Conservation (phyloP, 2,329 filamentous ascomycete genomes). For the Penicillium sp. region DNA sequence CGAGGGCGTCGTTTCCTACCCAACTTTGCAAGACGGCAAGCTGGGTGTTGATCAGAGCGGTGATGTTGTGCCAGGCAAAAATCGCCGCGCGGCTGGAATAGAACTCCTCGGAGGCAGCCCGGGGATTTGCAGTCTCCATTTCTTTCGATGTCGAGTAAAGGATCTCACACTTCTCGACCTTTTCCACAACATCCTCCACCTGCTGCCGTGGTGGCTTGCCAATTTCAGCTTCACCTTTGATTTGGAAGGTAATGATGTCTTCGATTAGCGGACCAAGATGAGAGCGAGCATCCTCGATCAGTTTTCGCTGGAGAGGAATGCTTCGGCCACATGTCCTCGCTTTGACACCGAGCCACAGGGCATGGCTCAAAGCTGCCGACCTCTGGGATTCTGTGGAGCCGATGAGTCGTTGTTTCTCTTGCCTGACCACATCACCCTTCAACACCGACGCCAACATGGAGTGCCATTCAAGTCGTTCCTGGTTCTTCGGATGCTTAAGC, state of each 20-base stretch:
- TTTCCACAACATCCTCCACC: constrained; percentile 84
- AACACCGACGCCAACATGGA: constrained; percentile 95
- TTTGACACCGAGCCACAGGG: constrained; percentile 86
- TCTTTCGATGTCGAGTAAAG: constrained; percentile 81
- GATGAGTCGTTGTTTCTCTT: constrained; percentile 95
- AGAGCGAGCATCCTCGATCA: constrained; percentile 82
- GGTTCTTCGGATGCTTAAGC: constrained; percentile 81
- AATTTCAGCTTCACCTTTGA: constrained; percentile 89
- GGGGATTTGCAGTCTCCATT: constrained; percentile 74
- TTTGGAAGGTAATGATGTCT: constrained; percentile 88
- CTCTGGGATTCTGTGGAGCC: constrained; percentile 76
- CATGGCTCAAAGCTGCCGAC: constrained; percentile 68
- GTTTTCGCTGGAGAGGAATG: constrained; percentile 79
- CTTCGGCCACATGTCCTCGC: constrained; percentile 83
- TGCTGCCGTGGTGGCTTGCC: constrained; percentile 87
- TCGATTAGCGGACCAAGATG: constrained; percentile 77
- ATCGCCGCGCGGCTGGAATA: constrained; percentile 84
- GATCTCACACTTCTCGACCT: constrained; percentile 86
- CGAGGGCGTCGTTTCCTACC: constrained; percentile 94
- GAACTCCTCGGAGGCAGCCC: constrained; percentile 76
- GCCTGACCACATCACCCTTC: constrained; percentile 93
- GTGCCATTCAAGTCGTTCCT: constrained; percentile 95
- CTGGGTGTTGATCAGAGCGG: constrained; percentile 93
- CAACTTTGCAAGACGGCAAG: constrained; percentile 88
- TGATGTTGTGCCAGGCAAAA: constrained; percentile 96